Percentiles rank a stretch among this genome's conserved stretches.
These are phyloP conservation scores for Leccinum variabile DNA, from an alignment of 1,284 basidiomycete genomes.

Conservation along the genomic window DNA sequence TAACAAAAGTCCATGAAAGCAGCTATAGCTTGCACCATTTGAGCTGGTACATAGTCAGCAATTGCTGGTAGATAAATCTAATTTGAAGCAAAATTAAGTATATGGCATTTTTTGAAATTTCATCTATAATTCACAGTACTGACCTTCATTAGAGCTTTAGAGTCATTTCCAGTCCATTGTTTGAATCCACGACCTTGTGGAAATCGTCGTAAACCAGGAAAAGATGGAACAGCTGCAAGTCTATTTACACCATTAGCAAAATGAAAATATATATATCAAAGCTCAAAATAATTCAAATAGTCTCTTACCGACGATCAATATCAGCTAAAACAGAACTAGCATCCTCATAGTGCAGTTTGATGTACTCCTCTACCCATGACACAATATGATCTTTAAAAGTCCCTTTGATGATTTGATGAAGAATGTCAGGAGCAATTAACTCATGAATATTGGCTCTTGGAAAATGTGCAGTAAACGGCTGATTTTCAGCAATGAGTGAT, in stretches of 20 bases:
- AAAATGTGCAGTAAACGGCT: neutral
- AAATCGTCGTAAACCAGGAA: neutral
- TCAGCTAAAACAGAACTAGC: neutral
- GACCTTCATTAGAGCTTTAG: neutral
- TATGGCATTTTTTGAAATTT: neutral
- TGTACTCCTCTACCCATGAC: neutral
- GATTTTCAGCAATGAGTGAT: neutral
- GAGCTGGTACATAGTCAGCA: conserved; percentile 11
- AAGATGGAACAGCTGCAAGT: neutral
- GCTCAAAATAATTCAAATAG: neutral
- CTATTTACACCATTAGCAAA: neutral
- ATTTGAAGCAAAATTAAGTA: neutral
- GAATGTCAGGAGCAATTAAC: neutral
- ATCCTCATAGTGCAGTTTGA: neutral
- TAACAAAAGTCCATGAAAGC: conserved; percentile 17
- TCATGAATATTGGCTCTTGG: neutral
- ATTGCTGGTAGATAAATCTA: conserved; percentile 19
- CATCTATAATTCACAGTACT: neutral
- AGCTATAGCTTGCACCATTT: conserved; percentile 11
- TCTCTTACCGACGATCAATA: neutral
- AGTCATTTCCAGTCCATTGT: neutral
- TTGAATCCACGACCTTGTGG: neutral
- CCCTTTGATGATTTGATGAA: neutral
- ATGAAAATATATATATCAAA: neutral
- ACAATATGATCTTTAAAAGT: neutral